Evolutionary conservation across 176 grass and related monocot species (phyloP).

Genomic region (Ensete ventricosum): DNA sequence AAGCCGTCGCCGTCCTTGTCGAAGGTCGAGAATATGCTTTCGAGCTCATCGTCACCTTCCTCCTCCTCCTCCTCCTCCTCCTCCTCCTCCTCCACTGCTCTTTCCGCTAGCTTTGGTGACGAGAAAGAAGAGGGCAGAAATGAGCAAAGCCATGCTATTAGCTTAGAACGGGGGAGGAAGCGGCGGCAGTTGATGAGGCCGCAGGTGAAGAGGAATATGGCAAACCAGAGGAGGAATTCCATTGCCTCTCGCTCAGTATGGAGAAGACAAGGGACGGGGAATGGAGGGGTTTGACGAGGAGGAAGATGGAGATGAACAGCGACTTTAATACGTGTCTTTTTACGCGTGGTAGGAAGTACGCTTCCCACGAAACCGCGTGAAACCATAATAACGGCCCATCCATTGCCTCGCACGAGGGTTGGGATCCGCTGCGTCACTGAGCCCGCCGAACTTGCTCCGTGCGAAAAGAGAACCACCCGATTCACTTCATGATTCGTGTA

Average conservation of each 20-base stretch:
- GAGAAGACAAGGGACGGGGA: too few species aligned
- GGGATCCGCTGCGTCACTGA: too few species aligned
- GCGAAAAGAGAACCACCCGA: too few species aligned
- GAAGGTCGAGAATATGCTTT: constrained; percentile 66
- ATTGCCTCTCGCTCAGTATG: constrained; percentile 4
- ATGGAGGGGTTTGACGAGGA: neutral
- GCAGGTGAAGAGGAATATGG: constrained; percentile 30
- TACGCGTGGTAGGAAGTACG: neutral
- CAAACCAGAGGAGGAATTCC: constrained; percentile 45
- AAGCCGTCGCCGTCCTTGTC: constrained; percentile 87
- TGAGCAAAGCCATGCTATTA: constrained; percentile 26
- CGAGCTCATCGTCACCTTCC: constrained; percentile 17
- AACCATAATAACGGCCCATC: neutral
- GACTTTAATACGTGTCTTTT: neutral
- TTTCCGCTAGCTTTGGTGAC: neutral
- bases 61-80: too few species aligned
- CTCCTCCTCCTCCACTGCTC: neutral
- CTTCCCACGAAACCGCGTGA: neutral
- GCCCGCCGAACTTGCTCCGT: too few species aligned
- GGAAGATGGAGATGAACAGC: neutral
- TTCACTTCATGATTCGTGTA: too few species aligned
- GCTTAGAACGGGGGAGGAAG: neutral
- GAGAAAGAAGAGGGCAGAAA: constrained; percentile 21
- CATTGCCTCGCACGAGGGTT: neutral
- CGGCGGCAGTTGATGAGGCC: constrained; percentile 1